phyloP scores from a whole-genome alignment of 2,329 filamentous ascomycete species.

The Immersiporthe knoxdaviesiana region DNA sequence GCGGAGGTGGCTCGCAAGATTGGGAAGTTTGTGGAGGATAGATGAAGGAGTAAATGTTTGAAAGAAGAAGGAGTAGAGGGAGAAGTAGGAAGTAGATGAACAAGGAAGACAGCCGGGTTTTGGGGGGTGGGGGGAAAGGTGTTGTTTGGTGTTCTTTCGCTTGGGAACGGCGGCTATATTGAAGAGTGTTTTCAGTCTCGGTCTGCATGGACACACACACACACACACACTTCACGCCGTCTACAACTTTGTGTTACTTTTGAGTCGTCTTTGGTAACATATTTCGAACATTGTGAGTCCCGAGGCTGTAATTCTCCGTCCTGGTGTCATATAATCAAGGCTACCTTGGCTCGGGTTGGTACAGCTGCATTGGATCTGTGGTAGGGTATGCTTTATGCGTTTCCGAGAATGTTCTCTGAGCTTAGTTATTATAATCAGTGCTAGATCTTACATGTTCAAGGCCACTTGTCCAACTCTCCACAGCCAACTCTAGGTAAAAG shows the following conservation, averaged over 20 bases:
- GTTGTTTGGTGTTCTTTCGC: background rate
- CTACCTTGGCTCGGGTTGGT: background rate
- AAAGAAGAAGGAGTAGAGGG: background rate
- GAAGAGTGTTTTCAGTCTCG: background rate
- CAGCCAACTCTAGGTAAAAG: no score
- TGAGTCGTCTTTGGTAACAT: background rate
- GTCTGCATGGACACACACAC: background rate
- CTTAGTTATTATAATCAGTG: no score
- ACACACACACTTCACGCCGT: no score
- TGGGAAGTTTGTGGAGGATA: conserved; percentile 16
- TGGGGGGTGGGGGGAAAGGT: no score
- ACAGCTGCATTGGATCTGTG: background rate
- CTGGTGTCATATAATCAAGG: background rate
- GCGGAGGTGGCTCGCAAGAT: conserved; percentile 9
- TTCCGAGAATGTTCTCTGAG: no score
- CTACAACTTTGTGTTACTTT: background rate
- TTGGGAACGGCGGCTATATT: background rate
- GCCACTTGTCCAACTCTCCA: no score
- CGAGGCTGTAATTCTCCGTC: background rate
- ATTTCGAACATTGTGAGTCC: background rate
- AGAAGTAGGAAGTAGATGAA: background rate
- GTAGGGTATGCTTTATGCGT: no score
- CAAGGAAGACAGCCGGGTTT: no score
- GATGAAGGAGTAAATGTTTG: background rate
- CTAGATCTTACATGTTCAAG: no score